phyloP scores from a whole-genome alignment of 805 yeast species.

The Kuraishia capsulata region DNA sequence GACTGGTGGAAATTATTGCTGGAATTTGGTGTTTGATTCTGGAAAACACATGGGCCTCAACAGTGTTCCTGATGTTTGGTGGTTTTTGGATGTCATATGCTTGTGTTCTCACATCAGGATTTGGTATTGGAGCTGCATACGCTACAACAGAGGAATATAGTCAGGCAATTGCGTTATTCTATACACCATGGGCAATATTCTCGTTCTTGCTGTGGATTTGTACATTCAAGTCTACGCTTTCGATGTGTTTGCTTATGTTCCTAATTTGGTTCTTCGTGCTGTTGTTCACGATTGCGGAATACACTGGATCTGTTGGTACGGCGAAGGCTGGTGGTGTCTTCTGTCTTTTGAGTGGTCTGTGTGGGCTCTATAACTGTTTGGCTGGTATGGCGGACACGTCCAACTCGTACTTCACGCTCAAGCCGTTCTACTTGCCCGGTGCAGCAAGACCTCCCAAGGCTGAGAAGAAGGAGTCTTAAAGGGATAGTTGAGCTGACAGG shows the following conservation, averaged over 20 bases:
- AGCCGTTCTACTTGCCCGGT: conserved; percentile 41
- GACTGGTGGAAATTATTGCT: conserved; percentile 37
- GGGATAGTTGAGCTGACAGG: not conserved
- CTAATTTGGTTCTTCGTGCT: conserved; percentile 36
- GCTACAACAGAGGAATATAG: conserved; percentile 24
- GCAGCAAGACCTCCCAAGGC: conserved; percentile 10
- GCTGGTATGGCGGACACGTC: conserved; percentile 33
- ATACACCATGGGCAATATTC: conserved; percentile 44
- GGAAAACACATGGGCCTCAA: conserved; percentile 49
- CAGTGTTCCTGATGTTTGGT: conserved; percentile 44
- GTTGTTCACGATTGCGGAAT: conserved; percentile 33
- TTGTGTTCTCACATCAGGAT: conserved; percentile 32
- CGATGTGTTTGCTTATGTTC: conserved; percentile 29
- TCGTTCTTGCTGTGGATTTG: conserved; percentile 34
- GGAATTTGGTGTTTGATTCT: conserved; percentile 42
- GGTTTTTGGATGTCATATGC: conserved; percentile 47
- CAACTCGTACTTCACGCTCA: conserved; percentile 47
- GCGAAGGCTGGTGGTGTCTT: conserved; percentile 40
- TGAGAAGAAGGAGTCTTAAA: not conserved
- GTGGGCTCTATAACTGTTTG: conserved; percentile 37
- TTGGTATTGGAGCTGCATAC: conserved; percentile 32
- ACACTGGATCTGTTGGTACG: conserved; percentile 22
- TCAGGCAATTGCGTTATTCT: conserved; percentile 38
- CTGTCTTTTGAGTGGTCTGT: conserved; percentile 30
- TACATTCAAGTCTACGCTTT: conserved; percentile 39